Conservation (phyloP, 1,139 yeast species). For the Blastobotrys buckinghamii region DNA sequence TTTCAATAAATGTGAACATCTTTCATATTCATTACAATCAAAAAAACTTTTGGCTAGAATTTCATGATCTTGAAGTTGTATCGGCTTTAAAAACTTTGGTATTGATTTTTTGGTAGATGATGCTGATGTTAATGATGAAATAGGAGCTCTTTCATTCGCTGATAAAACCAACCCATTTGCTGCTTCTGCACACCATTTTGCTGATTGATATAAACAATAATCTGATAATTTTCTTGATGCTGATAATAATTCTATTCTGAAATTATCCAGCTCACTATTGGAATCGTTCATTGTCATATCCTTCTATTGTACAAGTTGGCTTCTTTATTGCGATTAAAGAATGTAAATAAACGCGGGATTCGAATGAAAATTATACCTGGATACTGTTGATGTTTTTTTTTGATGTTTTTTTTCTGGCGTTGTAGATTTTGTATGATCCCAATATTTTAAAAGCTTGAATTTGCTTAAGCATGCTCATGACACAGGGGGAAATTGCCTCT, state of each 20-base stretch:
- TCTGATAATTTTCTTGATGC: slow-evolving; percentile 39
- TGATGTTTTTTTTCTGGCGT: no score
- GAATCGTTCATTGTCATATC: slow-evolving; percentile 3
- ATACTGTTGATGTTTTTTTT: no score
- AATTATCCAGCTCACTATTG: slow-evolving; percentile 17
- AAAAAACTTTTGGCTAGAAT: slow-evolving; percentile 69
- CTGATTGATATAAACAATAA: slow-evolving; percentile 57
- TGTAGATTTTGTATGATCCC: no score
- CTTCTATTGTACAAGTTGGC: no score
- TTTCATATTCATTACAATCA: slow-evolving; percentile 77
- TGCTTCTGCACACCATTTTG: slow-evolving; percentile 85
- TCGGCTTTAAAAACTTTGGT: slow-evolving; percentile 15
- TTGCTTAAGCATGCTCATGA: no score
- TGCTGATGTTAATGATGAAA: neutral
- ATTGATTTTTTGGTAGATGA: slow-evolving; percentile 12
- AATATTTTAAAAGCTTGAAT: no score
- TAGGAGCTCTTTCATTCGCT: slow-evolving; percentile 16
- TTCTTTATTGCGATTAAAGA: no score
- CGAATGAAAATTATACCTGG: no score
- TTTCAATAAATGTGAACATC: slow-evolving; percentile 60
- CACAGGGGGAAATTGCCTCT: no score
- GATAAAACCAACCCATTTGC: slow-evolving; percentile 42
- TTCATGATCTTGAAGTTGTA: slow-evolving; percentile 17
- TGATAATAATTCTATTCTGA: slow-evolving; percentile 34
- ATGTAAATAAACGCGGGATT: no score